A percentile compares a stretch with the other conserved stretches of the same genome.
These are phyloP conservation scores for Elsinoe ampelina DNA, from an alignment of 2,329 filamentous ascomycete species.

Conservation along the genomic window DNA sequence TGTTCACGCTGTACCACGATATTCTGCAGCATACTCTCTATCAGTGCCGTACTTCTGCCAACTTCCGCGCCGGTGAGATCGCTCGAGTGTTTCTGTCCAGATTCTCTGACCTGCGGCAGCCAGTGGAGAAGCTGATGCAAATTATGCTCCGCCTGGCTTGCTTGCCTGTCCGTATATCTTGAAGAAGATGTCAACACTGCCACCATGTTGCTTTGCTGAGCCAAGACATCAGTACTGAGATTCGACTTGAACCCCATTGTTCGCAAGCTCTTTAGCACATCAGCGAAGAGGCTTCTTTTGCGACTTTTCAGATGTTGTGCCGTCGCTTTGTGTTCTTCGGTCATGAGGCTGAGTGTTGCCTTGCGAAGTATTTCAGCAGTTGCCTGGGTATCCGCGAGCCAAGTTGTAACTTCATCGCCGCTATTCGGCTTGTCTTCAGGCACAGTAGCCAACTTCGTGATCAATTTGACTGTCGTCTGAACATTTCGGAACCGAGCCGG, in stretches of 20 bases:
- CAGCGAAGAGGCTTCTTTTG: conserved; percentile 83
- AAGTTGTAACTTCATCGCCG: conserved; percentile 28
- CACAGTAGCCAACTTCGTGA: conserved; percentile 54
- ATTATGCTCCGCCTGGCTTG: conserved; percentile 53
- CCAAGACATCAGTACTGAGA: conserved; percentile 61
- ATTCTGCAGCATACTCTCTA: conserved; percentile 76
- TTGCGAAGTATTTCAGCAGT: conserved; percentile 58
- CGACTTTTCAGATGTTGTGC: conserved; percentile 84
- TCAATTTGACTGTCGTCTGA: conserved; percentile 60
- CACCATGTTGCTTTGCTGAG: conserved; percentile 62
- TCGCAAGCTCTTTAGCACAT: conserved; percentile 71
- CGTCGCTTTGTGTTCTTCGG: conserved; percentile 72
- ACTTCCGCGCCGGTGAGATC: conserved; percentile 78
- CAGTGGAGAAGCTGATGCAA: conserved; percentile 73
- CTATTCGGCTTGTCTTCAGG: conserved; percentile 47
- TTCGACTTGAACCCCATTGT: conserved; percentile 87
- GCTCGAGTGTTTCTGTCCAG: conserved; percentile 65
- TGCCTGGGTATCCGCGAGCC: conserved; percentile 13
- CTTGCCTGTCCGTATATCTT: conserved; percentile 15
- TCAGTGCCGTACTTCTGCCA: conserved; percentile 65
- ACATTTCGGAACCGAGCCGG: conserved; percentile 63
- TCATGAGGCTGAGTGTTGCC: conserved; percentile 71
- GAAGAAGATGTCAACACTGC: conserved; percentile 52
- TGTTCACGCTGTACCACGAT: conserved; percentile 50
- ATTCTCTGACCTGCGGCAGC: conserved; percentile 56